Evolutionary conservation across 805 yeast genomes (phyloP), one percentile per base, ranked within the genome.

Genomic region (Huiozyma sinensis): DNA sequence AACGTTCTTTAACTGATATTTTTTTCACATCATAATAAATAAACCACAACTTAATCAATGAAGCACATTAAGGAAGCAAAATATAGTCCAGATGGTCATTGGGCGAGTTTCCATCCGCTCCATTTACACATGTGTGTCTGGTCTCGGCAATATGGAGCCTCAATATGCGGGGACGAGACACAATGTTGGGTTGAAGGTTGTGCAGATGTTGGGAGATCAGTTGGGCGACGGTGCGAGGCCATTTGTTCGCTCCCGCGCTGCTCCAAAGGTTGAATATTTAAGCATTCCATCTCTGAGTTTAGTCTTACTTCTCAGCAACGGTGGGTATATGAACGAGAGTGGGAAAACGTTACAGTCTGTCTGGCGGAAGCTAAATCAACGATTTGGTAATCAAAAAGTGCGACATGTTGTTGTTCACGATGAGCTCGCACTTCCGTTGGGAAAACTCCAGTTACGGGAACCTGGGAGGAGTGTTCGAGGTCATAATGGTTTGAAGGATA

Each of bases 401-500:
- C 63, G 56, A 7, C 65, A 79, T 46, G 69, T 87, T 1, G 73
- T 87, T 0, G 54, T 88, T 1, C 94, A 85, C 57, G 97, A 89
- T 58, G 97, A 89, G 51, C 58, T 88, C 38, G 81, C 78, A 47
- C 57, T 79, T 10, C 74, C 73, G 0, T 50, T 79, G 3, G 96
- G 97, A 0, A 73, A 76, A 43, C 66, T 79, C 17, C 82, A 82
- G 53, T 58, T 82, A 1, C 68, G 90, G 39, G 67, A 65, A 12
- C 79, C 77, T 10, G 73, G 76, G 1, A 69, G 81, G 0, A 75
- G 85, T 37, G 70, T 79, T 11, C 68, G 92, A 38, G 96, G 95
- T 0, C 97, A 89, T 55, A 87, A 86, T 56, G 97, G 96, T 0
- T 67, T 89, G 28, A 72, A 72, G 48, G 75, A 82, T 36, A 71